A percentile compares a stretch with the other conserved stretches of the same genome.
phyloP scores from a whole-genome alignment of 305 asterid species.

The Fraxinus platypoda region DNA sequence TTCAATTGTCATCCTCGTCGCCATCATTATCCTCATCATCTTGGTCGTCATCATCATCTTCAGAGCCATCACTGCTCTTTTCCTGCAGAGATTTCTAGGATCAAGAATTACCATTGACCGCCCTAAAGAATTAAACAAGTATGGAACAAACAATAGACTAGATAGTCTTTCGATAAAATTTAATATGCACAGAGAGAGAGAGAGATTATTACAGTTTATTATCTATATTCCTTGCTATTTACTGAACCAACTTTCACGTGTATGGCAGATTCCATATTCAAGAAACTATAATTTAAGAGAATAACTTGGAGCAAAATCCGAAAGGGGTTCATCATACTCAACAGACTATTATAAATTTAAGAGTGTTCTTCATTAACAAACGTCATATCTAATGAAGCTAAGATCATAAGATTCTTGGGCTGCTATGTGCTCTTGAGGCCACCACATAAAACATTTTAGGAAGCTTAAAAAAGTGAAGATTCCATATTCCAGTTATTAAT shows the following conservation, averaged over 20 bases:
- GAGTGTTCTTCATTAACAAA: background rate
- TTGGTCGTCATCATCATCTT: constrained; percentile 45
- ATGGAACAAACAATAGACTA: background rate
- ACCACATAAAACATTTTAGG: background rate
- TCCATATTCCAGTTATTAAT: background rate
- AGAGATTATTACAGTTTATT: background rate
- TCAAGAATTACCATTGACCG: background rate
- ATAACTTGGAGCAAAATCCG: too few species aligned
- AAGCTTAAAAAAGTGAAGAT: background rate
- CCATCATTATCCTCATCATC: constrained; percentile 48
- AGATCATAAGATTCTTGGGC: background rate
- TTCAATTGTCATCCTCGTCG: constrained; percentile 36
- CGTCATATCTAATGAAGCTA: background rate
- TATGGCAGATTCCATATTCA: too few species aligned
- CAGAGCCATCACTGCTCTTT: constrained; percentile 59
- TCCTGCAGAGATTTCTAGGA: constrained; percentile 36
- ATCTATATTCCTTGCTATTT: background rate
- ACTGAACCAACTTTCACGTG: too few species aligned
- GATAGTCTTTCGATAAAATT: background rate
- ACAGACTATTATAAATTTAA: too few species aligned
- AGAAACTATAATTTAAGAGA: too few species aligned
- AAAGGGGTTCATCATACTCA: too few species aligned
- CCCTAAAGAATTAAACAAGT: background rate
- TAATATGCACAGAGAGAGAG: background rate
- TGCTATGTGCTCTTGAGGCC: background rate